Evolutionary conservation across 2,329 filamentous ascomycete genomes (phyloP), one percentile per base, ranked within the genome.

Genomic region (Diaporthe batatas): DNA sequence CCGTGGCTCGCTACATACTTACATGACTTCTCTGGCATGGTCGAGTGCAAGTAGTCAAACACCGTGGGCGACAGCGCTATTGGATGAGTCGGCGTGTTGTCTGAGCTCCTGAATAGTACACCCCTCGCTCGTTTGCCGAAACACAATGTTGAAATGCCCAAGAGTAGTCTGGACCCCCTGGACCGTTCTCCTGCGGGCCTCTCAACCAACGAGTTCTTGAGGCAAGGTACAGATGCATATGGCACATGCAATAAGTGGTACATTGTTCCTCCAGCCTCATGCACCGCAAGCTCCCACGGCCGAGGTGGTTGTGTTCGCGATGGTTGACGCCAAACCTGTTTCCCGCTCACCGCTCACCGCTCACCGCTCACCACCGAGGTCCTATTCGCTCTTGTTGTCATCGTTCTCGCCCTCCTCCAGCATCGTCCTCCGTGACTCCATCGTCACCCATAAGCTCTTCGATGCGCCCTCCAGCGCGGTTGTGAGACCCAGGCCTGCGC

Each of bases 391-490:
- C 76, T 79, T 76, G 59, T 77, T 73, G 53, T 4, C 77, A 71
- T 77, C 77, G 44, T 78, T 79, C 65, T 78, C 79, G 32, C 78
- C 78, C 3, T 79, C 80, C 79, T 98, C 94, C 81, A 99, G 82
- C 84, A 96, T 92, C 64, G 86, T 90, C 83, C 91, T 91, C 81
- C 96, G 88, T 64, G 93, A 91, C 86, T 98, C 96, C 78, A 99
- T 85, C 16, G 96, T 94, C 75, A 98, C 88, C 88, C 96, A 98
- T 77, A 99, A 81, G 80, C 90, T 95, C 87, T 92, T 94, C 74
- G 92, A 88, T 64, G 93, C 91, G 70, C 93, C 91, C 81, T 98
- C 94, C 77, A 99, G 84, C n/a, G 91, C 89, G 75, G 84, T 91
- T 32, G 95, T 93, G 71, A 99, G 83, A 73, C 92, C 91, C 71